Conservation (phyloP, 2,329 filamentous ascomycete species). For the Phyllachora maydis region DNA sequence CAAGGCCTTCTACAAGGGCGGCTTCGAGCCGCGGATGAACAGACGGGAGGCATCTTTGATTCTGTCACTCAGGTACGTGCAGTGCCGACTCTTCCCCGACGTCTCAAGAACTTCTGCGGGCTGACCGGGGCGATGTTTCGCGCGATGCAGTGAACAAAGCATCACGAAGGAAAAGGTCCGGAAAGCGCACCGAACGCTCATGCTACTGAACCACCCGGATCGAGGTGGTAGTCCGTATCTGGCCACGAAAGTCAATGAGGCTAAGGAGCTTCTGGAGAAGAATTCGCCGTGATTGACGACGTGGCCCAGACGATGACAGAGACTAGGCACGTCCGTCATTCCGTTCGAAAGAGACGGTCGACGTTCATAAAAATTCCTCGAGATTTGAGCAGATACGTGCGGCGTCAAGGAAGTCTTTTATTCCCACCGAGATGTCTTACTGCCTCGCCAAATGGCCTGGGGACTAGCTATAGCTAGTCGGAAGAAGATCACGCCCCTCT, state of each 20-base stretch:
- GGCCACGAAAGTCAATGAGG: constrained; percentile 95
- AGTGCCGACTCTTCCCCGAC: background rate
- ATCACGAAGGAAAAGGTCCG: constrained; percentile 85
- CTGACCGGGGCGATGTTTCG: background rate
- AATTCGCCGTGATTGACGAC: too few relatives aligned
- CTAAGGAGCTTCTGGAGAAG: constrained; percentile 91
- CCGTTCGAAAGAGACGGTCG: too few relatives aligned
- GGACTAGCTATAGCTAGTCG: too few relatives aligned
- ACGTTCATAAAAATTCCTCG: too few relatives aligned
- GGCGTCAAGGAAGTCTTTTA: too few relatives aligned
- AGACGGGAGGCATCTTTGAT: constrained; percentile 80
- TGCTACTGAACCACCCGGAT: constrained; percentile 96
- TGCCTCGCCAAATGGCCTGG: too few relatives aligned
- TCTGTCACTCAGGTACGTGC: constrained; percentile 62
- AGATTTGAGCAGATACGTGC: too few relatives aligned
- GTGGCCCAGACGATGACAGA: too few relatives aligned
- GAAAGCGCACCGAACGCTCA: constrained; percentile 85
- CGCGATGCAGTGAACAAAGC: constrained; percentile 48
- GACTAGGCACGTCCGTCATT: too few relatives aligned
- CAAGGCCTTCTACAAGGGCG: constrained; percentile 91
- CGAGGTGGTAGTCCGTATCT: constrained; percentile 91
- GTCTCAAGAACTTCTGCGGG: too few relatives aligned
- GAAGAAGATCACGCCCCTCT: too few relatives aligned
- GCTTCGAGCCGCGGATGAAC: constrained; percentile 94
- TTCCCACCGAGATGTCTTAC: too few relatives aligned